phyloP scores from a whole-genome alignment of 768 basidiomycete species.

The Russula lepida region DNA sequence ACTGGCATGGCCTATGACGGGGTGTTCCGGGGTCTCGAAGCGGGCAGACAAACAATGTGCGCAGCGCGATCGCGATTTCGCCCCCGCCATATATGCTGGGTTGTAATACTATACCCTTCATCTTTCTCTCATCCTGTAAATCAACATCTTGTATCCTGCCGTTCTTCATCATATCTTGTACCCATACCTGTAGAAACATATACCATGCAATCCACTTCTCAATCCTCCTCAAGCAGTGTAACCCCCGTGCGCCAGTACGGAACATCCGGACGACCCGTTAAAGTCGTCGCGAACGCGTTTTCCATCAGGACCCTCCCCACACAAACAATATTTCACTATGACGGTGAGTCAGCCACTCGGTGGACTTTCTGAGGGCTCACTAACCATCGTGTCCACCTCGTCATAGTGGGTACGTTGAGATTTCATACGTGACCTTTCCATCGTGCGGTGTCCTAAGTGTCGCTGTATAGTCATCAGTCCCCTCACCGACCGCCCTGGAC shows the following conservation, averaged over 20 bases:
- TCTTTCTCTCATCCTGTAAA: background rate
- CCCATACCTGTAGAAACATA: background rate
- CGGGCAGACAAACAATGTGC: background rate
- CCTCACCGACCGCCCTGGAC: conserved; percentile 4
- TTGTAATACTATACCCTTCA: background rate
- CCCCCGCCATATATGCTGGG: background rate
- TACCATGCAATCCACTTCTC: conserved; percentile 5
- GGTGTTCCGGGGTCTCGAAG: background rate
- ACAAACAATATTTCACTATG: conserved; percentile 10
- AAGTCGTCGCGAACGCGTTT: conserved; percentile 13
- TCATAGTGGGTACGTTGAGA: conserved; percentile 10
- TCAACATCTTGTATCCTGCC: background rate
- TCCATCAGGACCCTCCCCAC: conserved; percentile 13
- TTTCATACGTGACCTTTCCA: background rate
- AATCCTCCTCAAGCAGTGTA: background rate
- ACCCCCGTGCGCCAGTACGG: conserved; percentile 9
- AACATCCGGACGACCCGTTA: conserved; percentile 4
- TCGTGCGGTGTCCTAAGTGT: background rate
- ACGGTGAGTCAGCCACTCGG: conserved; percentile 4
- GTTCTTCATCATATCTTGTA: background rate
- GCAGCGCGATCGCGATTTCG: background rate
- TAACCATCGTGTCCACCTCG: background rate
- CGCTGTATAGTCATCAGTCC: conserved; percentile 1
- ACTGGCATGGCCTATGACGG: background rate
- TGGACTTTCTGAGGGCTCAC: background rate